Conservation (phyloP, 257 asterid species). For the Paraleonurus japonicus region DNA sequence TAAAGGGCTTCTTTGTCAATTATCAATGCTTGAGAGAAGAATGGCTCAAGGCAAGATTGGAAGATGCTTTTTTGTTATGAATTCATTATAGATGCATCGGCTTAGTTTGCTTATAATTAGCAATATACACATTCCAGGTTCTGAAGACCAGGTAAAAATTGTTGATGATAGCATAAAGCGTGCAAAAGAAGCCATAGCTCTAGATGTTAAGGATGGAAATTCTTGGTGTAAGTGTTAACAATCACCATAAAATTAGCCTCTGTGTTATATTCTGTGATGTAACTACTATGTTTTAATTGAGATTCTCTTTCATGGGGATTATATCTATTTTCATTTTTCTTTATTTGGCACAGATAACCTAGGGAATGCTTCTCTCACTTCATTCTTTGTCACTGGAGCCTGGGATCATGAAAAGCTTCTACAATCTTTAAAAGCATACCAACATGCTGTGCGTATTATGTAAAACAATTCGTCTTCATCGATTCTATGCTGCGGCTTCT, state of each 20-base stretch:
- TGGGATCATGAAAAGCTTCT: slow-evolving; percentile 79
- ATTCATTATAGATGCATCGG: slow-evolving; percentile 2
- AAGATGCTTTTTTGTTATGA: not conserved
- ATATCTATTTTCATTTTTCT: not conserved
- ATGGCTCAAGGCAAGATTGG: slow-evolving; percentile 76
- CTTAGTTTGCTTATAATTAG: slow-evolving; percentile 22
- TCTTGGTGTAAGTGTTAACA: slow-evolving; percentile 76
- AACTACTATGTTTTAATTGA: slow-evolving; percentile 11
- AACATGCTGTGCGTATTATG: slow-evolving; percentile 77
- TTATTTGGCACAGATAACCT: slow-evolving; percentile 63
- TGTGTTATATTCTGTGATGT: not conserved
- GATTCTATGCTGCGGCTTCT: slow-evolving; percentile 10
- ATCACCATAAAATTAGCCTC: not conserved
- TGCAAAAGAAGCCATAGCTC: slow-evolving; percentile 80
- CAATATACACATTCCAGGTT: slow-evolving; percentile 46
- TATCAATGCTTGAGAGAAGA: slow-evolving; percentile 93
- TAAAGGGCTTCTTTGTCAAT: slow-evolving; percentile 81
- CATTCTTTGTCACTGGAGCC: slow-evolving; percentile 81
- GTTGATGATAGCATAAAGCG: slow-evolving; percentile 88
- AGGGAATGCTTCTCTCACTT: slow-evolving; percentile 86
- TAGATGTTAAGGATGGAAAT: slow-evolving; percentile 91
- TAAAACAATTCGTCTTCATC: slow-evolving; percentile 14
- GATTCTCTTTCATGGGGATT: not conserved
- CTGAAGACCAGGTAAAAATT: slow-evolving; percentile 66
- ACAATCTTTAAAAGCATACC: slow-evolving; percentile 88